phyloP scores from a whole-genome alignment of 164 flowering plant species.

The Macadamia tetraphylla region DNA sequence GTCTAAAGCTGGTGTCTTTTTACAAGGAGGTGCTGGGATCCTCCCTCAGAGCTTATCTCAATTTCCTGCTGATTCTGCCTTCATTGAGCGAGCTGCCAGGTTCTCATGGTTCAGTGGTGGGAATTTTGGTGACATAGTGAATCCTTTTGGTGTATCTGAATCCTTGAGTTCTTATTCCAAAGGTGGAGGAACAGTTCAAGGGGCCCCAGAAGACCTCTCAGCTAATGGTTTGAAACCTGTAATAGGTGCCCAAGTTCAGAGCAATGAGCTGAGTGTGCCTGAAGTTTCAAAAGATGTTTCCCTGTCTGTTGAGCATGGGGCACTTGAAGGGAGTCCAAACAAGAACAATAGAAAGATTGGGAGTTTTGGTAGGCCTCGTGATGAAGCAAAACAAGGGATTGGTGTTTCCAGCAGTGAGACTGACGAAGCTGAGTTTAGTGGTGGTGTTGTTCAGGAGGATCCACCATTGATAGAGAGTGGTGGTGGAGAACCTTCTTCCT shows the following conservation, averaged over 20 bases:
- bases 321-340: slow-evolving; percentile 36
- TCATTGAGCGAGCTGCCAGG: slow-evolving; percentile 90
- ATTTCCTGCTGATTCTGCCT: slow-evolving; percentile 75
- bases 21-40: slow-evolving; percentile 44
- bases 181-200: slow-evolving; percentile 30
- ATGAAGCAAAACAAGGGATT: slow-evolving; percentile 44
- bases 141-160: slow-evolving; percentile 40
- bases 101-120: slow-evolving; percentile 74
- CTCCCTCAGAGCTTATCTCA: slow-evolving; percentile 67
- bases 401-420: slow-evolving; percentile 48
- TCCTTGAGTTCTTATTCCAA: slow-evolving; percentile 36
- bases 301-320: slow-evolving; percentile 25
- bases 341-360: slow-evolving; percentile 41
- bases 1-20: slow-evolving; percentile 40
- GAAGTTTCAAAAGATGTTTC: slow-evolving; percentile 39
- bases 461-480: slow-evolving; percentile 30
- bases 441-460: slow-evolving; percentile 45
- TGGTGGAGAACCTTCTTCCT: slow-evolving; percentile 32
- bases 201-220: slow-evolving; percentile 27
- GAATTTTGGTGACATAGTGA: slow-evolving; percentile 52
- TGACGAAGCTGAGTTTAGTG: slow-evolving; percentile 65
- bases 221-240: slow-evolving; percentile 23
- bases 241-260: slow-evolving; percentile 30
- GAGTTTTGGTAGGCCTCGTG: slow-evolving; percentile 28
- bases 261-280: slow-evolving; percentile 26